Conservation (phyloP, 1,284 basidiomycete genomes). For the Prillingera fragicola region DNA sequence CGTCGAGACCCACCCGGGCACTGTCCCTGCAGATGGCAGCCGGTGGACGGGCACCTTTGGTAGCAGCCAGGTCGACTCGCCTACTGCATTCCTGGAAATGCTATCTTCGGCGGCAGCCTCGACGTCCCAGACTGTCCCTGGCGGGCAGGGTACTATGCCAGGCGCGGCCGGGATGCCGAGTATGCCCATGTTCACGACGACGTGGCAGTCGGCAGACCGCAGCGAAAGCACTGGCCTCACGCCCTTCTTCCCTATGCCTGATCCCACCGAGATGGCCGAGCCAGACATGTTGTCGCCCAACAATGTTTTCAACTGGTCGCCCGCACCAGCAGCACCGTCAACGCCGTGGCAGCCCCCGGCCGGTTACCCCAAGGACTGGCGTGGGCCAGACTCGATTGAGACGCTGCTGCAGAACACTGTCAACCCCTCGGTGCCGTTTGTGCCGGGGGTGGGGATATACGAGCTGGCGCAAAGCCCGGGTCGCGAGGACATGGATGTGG, state of each 20-base stretch:
- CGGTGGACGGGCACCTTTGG: too few relatives aligned
- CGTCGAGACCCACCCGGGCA: too few relatives aligned
- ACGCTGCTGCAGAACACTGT: too few relatives aligned
- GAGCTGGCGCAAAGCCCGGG: too few relatives aligned
- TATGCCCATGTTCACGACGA: background rate
- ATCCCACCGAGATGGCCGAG: constrained; percentile 9
- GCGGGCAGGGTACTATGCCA: background rate
- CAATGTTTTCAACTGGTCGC: constrained; percentile 40
- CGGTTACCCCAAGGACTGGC: constrained; percentile 6
- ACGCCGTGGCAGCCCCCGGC: constrained; percentile 6
- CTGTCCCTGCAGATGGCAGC: too few relatives aligned
- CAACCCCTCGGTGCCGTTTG: too few relatives aligned
- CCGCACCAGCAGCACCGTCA: constrained; percentile 16
- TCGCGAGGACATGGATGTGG: too few relatives aligned
- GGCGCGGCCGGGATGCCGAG: background rate
- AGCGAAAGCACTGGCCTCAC: constrained; percentile 22
- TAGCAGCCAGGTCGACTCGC: constrained; percentile 22
- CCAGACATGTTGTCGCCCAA: constrained; percentile 31
- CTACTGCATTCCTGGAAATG: constrained; percentile 43
- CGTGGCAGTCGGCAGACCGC: constrained; percentile 14
- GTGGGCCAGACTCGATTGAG: constrained; percentile 8
- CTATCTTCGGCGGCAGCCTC: constrained; percentile 30
- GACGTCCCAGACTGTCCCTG: background rate
- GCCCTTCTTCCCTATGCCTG: constrained; percentile 14
- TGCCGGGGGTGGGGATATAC: too few relatives aligned